Percentiles rank a stretch among this genome's conserved stretches.
Conservation (phyloP, 441 rosid genomes). For the Syzygium syzygioides region DNA sequence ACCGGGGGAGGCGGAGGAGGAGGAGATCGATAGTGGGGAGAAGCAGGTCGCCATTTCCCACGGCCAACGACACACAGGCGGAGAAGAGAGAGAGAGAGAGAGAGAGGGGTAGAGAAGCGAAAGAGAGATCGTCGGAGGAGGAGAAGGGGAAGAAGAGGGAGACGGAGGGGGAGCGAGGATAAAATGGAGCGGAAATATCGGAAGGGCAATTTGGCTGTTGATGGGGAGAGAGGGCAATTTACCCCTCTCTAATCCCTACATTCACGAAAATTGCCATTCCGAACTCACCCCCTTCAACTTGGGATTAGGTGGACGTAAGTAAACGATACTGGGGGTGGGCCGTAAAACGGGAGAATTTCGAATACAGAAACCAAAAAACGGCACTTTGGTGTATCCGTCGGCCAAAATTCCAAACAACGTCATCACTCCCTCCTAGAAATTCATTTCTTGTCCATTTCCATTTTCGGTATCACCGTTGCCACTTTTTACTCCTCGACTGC, state of each 20-base stretch:
- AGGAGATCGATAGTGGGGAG: conserved; percentile 40
- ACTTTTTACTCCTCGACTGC: neutral
- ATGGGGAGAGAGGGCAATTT: neutral
- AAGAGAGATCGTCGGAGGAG: no score
- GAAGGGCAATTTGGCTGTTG: neutral
- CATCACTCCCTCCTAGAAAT: neutral
- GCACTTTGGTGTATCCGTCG: no score
- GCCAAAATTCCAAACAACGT: neutral
- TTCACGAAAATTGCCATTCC: neutral
- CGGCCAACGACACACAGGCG: neutral
- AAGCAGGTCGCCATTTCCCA: conserved; percentile 39
- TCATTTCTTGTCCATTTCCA: neutral
- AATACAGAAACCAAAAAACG: no score
- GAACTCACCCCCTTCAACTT: no score
- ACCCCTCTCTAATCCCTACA: neutral
- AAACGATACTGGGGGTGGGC: neutral
- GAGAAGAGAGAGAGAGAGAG: neutral
- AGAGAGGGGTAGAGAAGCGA: neutral
- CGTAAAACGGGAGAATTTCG: neutral
- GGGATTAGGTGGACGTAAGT: neutral
- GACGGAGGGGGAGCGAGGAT: neutral
- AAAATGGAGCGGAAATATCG: neutral
- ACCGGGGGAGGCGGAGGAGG: neutral
- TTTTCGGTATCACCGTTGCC: neutral
- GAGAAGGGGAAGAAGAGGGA: neutral